Evolutionary conservation across 1,139 yeast genomes (phyloP).

Genomic region (Geotrichum macrosporum): DNA sequence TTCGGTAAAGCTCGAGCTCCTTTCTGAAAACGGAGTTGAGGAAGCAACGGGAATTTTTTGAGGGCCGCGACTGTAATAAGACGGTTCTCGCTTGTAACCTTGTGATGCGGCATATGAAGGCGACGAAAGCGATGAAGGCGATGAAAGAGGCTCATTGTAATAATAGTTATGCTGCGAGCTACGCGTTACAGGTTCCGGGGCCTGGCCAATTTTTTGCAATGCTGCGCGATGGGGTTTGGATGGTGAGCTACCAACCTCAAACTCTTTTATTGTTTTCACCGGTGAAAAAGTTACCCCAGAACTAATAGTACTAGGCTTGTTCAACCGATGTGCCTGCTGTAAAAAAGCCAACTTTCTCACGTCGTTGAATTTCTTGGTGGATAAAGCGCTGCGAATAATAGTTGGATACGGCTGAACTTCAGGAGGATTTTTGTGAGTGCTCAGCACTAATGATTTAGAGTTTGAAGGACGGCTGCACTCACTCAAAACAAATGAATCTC

Average conservation of each 20-base stretch:
- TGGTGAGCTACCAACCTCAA: slow-evolving; percentile 10
- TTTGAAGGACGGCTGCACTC: neutral
- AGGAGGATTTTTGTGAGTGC: neutral
- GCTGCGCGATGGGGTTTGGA: slow-evolving; percentile 7
- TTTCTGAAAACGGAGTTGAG: neutral
- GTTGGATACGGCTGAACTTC: neutral
- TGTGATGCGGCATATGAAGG: neutral
- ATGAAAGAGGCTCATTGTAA: neutral
- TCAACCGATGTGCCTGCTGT: slow-evolving; percentile 10
- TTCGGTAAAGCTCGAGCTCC: neutral
- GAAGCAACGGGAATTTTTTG: neutral
- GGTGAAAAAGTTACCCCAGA: slow-evolving; percentile 1
- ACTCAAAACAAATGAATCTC: slow-evolving; percentile 3
- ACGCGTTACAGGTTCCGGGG: no score
- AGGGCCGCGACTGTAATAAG: neutral
- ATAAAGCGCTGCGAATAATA: slow-evolving; percentile 2
- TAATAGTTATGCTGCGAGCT: neutral
- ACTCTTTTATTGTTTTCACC: slow-evolving; percentile 4
- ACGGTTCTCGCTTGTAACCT: slow-evolving; percentile 1
- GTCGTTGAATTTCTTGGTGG: slow-evolving; percentile 2
- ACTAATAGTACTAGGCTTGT: slow-evolving; percentile 1
- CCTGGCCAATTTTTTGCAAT: no score
- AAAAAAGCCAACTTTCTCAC: slow-evolving; percentile 8
- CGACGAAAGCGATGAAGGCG: slow-evolving; percentile 4
- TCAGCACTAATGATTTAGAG: neutral